These are phyloP conservation scores for Deuterostichococcus epilithicus DNA, from an alignment of 139 green algal species.

Conservation along the genomic window DNA sequence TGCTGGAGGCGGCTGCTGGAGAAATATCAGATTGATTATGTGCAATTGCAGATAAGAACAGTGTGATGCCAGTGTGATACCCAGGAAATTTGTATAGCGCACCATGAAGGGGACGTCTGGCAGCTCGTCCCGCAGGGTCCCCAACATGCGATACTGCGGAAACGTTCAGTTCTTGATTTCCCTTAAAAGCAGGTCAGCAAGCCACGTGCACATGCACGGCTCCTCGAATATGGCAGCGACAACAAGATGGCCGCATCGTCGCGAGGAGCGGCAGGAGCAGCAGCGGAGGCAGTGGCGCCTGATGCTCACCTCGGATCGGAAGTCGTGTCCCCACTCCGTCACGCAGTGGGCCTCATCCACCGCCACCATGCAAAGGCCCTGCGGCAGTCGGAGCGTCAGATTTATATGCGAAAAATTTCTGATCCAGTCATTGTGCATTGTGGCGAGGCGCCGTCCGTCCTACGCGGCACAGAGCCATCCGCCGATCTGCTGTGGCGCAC, in stretches of 20 bases:
- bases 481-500: no score
- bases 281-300: background rate
- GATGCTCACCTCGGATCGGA: conserved; percentile 29
- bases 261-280: no score
- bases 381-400: background rate
- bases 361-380: conserved; percentile 47
- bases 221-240: background rate
- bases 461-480: no score
- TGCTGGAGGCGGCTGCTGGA: no score
- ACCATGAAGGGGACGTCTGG: conserved; percentile 43
- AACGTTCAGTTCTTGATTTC: background rate
- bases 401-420: no score
- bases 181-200: background rate
- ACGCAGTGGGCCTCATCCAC: conserved; percentile 66
- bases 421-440: no score
- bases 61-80: no score
- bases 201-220: background rate
- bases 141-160: conserved; percentile 44
- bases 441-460: no score
- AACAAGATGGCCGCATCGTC: background rate
- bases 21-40: no score
- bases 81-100: background rate
- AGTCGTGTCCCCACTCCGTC: conserved; percentile 45
- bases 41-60: no score
- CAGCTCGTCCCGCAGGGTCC: conserved; percentile 34